Evolutionary conservation across 2,329 filamentous ascomycete genomes (phyloP).

Genomic region (Parastagonospora nodorum): DNA sequence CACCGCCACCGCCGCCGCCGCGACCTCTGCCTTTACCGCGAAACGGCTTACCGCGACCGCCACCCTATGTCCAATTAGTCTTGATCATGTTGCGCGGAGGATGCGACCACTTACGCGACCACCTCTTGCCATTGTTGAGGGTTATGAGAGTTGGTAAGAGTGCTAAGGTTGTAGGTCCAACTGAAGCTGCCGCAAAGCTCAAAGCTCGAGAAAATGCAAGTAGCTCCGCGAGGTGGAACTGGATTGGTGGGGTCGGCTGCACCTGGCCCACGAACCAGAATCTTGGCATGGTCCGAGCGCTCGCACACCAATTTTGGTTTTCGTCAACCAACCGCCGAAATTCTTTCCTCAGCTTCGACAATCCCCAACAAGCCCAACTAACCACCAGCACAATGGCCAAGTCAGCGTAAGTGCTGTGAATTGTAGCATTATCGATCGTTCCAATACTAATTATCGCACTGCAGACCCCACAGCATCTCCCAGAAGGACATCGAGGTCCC

Average conservation of each 20-base stretch:
- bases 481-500: constrained; percentile 96
- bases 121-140: constrained; percentile 35
- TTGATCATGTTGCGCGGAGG: not conserved
- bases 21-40: constrained; percentile 36
- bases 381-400: constrained; percentile 46
- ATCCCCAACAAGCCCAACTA: constrained; percentile 38
- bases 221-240: constrained; percentile 16
- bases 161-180: constrained; percentile 1
- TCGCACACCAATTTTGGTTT: constrained; percentile 31
- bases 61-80: constrained; percentile 27
- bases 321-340: constrained; percentile 11
- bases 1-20: constrained; percentile 35
- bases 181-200: constrained; percentile 22
- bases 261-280: constrained; percentile 6
- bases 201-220: constrained; percentile 28
- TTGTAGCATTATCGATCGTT: not conserved
- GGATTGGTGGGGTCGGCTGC: constrained; percentile 24
- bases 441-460: not conserved
- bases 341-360: constrained; percentile 30
- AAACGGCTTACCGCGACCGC: constrained; percentile 36
- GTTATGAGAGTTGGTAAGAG: constrained; percentile 4
- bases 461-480: constrained; percentile 67
- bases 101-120: constrained; percentile 29
- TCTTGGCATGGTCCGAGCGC: constrained; percentile 32
- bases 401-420: constrained; percentile 35